Conservation (phyloP, 1,284 basidiomycete species). For the Ustilago hordei region DNA sequence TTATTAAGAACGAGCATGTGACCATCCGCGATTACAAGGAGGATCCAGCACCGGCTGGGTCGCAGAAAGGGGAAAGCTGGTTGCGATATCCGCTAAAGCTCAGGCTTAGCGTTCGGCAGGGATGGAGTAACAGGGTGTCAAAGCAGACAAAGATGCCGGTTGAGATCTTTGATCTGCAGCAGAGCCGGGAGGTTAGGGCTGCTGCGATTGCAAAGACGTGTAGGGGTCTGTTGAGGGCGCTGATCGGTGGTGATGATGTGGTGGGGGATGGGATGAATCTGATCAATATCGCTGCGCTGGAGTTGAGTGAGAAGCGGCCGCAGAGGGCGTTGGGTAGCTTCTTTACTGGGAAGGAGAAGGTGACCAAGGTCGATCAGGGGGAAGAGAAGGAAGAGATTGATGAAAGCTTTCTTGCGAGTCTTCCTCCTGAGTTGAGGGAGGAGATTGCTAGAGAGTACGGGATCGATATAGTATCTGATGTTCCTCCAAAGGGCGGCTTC, state of each 20-base stretch:
- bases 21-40: conserved; percentile 37
- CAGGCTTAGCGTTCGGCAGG: conserved; percentile 51
- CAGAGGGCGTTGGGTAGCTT: conserved; percentile 45
- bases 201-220: conserved; percentile 38
- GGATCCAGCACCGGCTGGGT: neutral
- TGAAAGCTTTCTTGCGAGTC: conserved; percentile 30
- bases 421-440: conserved; percentile 47
- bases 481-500: neutral
- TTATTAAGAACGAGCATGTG: conserved; percentile 26
- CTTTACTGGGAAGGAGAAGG: conserved; percentile 18
- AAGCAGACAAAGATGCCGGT: conserved; percentile 60
- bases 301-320: conserved; percentile 47
- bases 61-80: conserved; percentile 29
- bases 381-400: conserved; percentile 28
- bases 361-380: neutral
- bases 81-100: conserved; percentile 57
- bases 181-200: conserved; percentile 23
- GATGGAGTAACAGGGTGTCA: conserved; percentile 50
- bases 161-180: conserved; percentile 53
- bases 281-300: conserved; percentile 63
- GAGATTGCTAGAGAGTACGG: conserved; percentile 58
- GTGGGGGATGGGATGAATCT: conserved; percentile 53
- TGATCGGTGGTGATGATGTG: conserved; percentile 50
- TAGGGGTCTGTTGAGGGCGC: conserved; percentile 26
- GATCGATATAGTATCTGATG: conserved; percentile 8